Evolutionary conservation across 345 rosid species (phyloP), one percentile per base, ranked within the genome.

Genomic region (Noccaea bulbosa): DNA sequence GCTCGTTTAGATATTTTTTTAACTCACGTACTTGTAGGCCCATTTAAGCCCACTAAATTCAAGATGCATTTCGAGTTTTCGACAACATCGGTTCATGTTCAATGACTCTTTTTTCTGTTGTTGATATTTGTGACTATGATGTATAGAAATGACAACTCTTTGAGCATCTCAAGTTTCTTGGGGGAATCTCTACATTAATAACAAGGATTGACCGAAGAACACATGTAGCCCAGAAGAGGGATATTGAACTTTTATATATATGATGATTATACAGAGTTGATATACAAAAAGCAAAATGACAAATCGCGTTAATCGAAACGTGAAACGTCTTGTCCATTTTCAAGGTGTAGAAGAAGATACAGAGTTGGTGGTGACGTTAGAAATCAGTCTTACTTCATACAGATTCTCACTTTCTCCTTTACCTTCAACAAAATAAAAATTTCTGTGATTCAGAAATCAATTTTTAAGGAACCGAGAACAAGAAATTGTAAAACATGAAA

Each of bases 331-430:
- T 52, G 69, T 43, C 3, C 8, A 22, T 53, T 1, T 71, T 77
- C 53, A 74, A 50, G 77, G 40, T 39, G 61, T 70, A 6, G 87
- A 73, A 4, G 87, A 77, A 68, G 89, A 27, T 65, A 81, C 72
- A 22, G 74, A 81, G 30, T 45, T 76, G 20, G 85, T 73, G 47
- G 54, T 79, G 39, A 84, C 22, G 74, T 83, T 83, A 48, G 98
- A 89, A 41, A 93, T 76, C 39, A 91, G 84, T 72, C 78, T 80
- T 65, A 93, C 95, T 83, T 93, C 97, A 45, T 86, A 93, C 0
- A 87, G 79, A 71, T 79, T 68, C 14, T 72, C 81, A 48, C 79
- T 62, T 71, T 89, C 90, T 69, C 89, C 93, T 76, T 86, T 83
- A 69, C 82, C 98, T 93, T 87, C 17, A 50, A 7, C 38, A 20